phyloP scores from a whole-genome alignment of 2,329 filamentous ascomycete species.

The Colletotrichum melonis region DNA sequence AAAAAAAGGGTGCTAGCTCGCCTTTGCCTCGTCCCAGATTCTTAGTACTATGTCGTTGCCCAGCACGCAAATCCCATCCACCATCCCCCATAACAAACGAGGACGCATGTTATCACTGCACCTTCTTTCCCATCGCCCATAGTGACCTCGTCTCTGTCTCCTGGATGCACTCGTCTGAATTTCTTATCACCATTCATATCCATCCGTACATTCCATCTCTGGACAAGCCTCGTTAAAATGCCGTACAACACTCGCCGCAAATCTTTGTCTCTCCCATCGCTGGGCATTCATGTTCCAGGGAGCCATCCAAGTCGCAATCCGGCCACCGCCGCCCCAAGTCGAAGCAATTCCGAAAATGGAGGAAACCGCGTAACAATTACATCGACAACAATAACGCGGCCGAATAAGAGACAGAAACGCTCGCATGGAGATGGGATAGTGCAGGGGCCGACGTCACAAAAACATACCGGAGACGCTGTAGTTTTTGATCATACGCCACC shows the following conservation, averaged over 20 bases:
- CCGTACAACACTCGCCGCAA: conserved; percentile 98
- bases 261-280: conserved; percentile 89
- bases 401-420: conserved; percentile 80
- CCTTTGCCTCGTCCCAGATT: neutral
- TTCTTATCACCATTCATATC: neutral
- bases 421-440: conserved; percentile 68
- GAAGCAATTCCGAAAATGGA: conserved; percentile 39
- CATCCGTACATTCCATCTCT: neutral
- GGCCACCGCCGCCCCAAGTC: conserved; percentile 53
- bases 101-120: neutral
- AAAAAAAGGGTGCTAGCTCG: conserved; percentile 3
- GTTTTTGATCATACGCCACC: conserved; percentile 78
- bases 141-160: neutral
- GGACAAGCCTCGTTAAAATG: conserved; percentile 61
- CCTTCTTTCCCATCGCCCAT: neutral
- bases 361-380: conserved; percentile 3
- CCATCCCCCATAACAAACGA: neutral
- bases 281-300: conserved; percentile 89
- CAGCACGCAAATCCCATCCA: neutral
- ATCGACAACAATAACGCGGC: conserved; percentile 47
- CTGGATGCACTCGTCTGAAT: neutral
- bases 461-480: conserved; percentile 45
- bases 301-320: conserved; percentile 70
- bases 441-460: neutral
- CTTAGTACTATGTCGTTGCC: conserved; percentile 4